Evolutionary conservation across 108 stramenopile species (phyloP), one percentile per base, ranked within the genome.

Genomic region (Cyclostephanos invisitatus): DNA sequence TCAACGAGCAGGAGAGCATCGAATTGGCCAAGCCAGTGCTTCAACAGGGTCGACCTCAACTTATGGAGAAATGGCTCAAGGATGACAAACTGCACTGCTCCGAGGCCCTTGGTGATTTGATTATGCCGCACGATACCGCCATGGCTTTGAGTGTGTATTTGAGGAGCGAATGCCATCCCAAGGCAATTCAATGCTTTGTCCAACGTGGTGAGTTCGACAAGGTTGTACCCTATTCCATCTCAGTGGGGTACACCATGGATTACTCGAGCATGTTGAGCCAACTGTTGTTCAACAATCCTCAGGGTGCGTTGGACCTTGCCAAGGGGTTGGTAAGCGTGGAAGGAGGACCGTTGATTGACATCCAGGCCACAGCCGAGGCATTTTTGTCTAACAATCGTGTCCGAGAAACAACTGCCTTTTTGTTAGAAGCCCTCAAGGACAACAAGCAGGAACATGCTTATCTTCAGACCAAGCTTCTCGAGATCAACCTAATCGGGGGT

Each of bases 41-140:
- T 60, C 91, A 89, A 64, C 98, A 99, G 90, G 91, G 93, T 46
- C 90, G 98, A 38, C 85, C 92, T 6, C 94, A 96, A 70, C 87
- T 99, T 42, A 85, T 99, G 83, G 98, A 99, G 88, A 99, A 98
- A 76, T 99, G 99, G 99, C 87, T 99, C 64, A 97, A 93, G 70
- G 99, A 99, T 70, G 95, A 98, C 73, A 96, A 97, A 86, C 81
- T 98, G 35, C 86, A 91, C 68, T 91, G 91, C 63, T 96, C 96
- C 21, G 98, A 98, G 80, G 68, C 82, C 20, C 91, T 99, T 37
- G 99, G 99, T 51, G 99, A 99, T 82, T 83, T 99, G 49, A 93
- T 99, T 62, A 93, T 96, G 86, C 89, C 90, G 25, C 80, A 84
- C 47, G 98, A 99, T 77, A 88, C 83, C 24, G 97, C 94, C 63